Evolutionary conservation across 495 filamentous ascomycete species (phyloP), one percentile per base, ranked within the genome.

Genomic region (Aspergillus olivimuriae): DNA sequence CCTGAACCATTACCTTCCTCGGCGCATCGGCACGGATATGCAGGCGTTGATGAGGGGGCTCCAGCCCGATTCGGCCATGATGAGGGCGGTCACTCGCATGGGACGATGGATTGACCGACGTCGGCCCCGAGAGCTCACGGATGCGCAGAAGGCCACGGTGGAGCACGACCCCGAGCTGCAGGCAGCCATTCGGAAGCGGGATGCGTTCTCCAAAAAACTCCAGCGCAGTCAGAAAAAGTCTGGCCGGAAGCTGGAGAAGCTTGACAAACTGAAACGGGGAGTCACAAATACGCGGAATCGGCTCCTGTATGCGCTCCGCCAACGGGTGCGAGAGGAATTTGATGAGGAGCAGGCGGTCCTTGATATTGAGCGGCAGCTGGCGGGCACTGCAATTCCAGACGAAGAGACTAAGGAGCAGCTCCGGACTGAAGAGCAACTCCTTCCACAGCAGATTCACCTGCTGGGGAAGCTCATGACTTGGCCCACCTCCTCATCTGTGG

Each of bases 401-500:
- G 46, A 60, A 33, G 51, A 53, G 26, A 47, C 51, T 14, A 55
- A 48, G 39, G 44, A 55, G 32, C 36, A 48, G n/a, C 49, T 60
- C 14, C 47, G 33, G 33, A 44, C 22, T 16, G 48, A 57, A 36
- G 48, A 52, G 22, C 41, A 49, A 9, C 50, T 61, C 41, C 44
- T 43, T 21, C 51, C 57, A 12, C 35, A 53, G 41, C 44, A 55
- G 46, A 55, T 59, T 44, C 28, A 50, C 43, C 53, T 62, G 31
- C 43, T 58, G 14, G 41, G 50, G 28, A 58, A 39, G n/a, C 51
- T 61, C 24, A 41, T 61, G 30, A 55, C 57, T 31, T 61, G 43
- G 51, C 57, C 57, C n/a, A 56, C 45, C 19, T 53, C 57, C 34
- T 12, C 42, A 30, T 61, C 39, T 30, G 32, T 58, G 39, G 58